phyloP scores from a whole-genome alignment of 352 stramenopile genomes.

The Phytophthora fragariae region DNA sequence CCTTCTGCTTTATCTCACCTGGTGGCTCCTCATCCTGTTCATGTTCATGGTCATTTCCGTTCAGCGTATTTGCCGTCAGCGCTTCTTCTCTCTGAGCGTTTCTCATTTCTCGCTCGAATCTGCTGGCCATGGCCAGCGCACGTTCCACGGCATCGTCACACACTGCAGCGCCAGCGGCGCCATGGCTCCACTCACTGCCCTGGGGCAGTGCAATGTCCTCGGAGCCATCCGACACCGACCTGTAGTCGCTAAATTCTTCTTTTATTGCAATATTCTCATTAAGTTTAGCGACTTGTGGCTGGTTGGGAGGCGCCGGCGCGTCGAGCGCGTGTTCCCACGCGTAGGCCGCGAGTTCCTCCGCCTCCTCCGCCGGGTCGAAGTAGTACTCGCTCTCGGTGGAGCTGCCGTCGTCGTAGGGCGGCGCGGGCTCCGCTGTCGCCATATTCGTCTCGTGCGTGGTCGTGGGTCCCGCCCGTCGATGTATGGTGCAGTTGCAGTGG shows the following conservation, averaged over 20 bases:
- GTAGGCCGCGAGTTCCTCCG: not conserved
- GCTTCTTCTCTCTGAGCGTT: not conserved
- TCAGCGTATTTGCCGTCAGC: not conserved
- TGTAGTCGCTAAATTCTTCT: not conserved
- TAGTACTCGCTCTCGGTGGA: slow-evolving; percentile 46
- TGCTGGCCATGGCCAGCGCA: not conserved
- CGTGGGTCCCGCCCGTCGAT: not conserved
- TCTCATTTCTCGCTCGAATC: not conserved
- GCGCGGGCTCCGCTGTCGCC: not conserved
- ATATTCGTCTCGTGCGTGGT: not conserved
- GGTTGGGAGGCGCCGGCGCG: not conserved
- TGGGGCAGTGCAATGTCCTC: not conserved
- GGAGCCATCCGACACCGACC: not conserved
- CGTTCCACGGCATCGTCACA: not conserved
- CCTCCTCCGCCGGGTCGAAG: slow-evolving; percentile 22
- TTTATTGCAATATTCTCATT: not conserved
- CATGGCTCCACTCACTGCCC: slow-evolving; percentile 42
- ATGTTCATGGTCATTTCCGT: not conserved
- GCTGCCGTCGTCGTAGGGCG: slow-evolving; percentile 37
- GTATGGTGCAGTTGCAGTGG: not conserved
- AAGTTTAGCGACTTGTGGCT: not conserved
- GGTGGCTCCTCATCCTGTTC: not conserved
- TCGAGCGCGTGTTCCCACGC: slow-evolving; percentile 1
- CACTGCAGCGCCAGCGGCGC: not conserved
- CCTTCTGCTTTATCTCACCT: not conserved